Base-by-base conservation (phyloP, 495 filamentous ascomycete species). In the Clavariopsis aquatica region DNA sequence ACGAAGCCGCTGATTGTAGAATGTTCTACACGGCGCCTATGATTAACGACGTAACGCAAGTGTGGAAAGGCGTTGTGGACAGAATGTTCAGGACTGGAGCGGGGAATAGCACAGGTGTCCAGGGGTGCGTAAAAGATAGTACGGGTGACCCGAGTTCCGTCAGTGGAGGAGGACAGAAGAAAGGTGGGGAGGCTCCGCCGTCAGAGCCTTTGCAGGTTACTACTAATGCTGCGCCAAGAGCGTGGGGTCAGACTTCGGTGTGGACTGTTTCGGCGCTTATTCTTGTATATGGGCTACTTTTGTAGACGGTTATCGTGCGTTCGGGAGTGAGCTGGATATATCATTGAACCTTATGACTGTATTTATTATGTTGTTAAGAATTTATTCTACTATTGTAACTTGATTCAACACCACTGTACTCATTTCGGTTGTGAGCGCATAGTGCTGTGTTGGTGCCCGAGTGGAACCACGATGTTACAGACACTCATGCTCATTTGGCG, bases 1-100 rank as follows among this genome's bases (percentile, higher is more conserved):
- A 71, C 43, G 69, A 67, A 36, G 69, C 69, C 8, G 69, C 69
- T 15, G 69, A 71, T 36, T 71, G 69, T 43, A 38, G 56, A 20
- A 56, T 71, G 45, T 71, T 51, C 10, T 71, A 65, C 38, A 71
- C 69, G 0, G 56, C 56, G 38, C 46, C 59, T 12, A 64, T 60
- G 54, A 52, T 68, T 27, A 28, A 27, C 29, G 65, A 71, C 36
- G 60, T 68, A 1, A 54, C 49, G n/a, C 28, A 56, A 22, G 56
- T 65, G 5, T 71, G 69, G 69, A 68, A 67, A 49, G 46, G 55
- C 27, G 69, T 59, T 20, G 64, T 49, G 26, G 64, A 64, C 41
- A 31, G 65, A 10, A 64, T 64, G 65, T 71, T 47, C 29, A 62
- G 46, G 23, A 65, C 56, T 20, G 47, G 19, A 23, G 47, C 7